phyloP scores from a whole-genome alignment of 352 stramenopile species.

The Globisporangium paddicum region DNA sequence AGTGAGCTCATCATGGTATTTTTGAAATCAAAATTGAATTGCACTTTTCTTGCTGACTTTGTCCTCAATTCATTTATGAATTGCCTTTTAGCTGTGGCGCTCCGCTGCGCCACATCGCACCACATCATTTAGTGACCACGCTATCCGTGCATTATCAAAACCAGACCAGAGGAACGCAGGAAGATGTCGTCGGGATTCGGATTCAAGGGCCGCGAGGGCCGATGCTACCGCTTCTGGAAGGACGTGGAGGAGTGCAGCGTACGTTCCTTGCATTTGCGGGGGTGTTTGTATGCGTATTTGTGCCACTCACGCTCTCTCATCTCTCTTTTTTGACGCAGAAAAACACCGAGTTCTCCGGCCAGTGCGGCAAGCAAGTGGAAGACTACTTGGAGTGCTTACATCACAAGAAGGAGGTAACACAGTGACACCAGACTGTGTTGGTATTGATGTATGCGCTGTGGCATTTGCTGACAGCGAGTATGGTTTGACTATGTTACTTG shows the following conservation, averaged over 20 bases:
- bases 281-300: neutral
- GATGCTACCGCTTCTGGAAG: constrained; percentile 95
- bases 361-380: constrained; percentile 85
- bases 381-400: constrained; percentile 96
- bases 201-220: constrained; percentile 89
- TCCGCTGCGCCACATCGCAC: no score
- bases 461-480: neutral
- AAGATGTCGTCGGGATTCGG: constrained; percentile 93
- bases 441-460: neutral
- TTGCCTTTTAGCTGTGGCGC: no score
- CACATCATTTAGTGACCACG: no score
- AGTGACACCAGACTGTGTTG: neutral
- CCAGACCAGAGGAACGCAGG: constrained; percentile 7
- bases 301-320: neutral
- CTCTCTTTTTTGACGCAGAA: constrained; percentile 36
- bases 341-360: constrained; percentile 72
- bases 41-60: no score
- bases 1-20: no score
- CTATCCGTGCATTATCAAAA: no score
- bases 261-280: constrained; percentile 34
- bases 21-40: constrained; percentile 13
- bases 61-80: neutral
- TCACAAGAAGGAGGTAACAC: constrained; percentile 91
- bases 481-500: neutral
- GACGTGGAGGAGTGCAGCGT: constrained; percentile 93